Conservation (phyloP, 306 rosid species). For the Coriaria nepalensis region DNA sequence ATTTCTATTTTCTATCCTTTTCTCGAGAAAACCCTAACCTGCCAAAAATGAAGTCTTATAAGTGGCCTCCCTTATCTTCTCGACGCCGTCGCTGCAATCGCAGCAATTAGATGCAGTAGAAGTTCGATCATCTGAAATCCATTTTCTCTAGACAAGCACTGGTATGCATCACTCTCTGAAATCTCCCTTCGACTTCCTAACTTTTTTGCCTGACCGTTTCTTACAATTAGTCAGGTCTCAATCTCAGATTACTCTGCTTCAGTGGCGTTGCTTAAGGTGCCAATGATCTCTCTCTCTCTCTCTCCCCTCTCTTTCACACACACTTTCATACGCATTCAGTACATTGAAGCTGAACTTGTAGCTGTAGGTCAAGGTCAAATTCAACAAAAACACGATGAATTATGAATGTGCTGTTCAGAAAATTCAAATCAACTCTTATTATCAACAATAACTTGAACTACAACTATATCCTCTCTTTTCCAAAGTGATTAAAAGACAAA, state of each 20-base stretch:
- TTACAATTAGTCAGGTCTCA: constrained; percentile 1
- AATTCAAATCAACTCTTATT: background rate
- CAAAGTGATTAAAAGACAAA: too few species aligned
- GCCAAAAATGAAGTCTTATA: constrained; percentile 2
- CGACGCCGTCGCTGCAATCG: constrained; percentile 6
- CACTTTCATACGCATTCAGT: too few species aligned
- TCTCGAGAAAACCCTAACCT: constrained; percentile 24
- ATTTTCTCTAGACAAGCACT: constrained; percentile 1
- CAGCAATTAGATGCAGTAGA: constrained; percentile 2
- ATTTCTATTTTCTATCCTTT: background rate
- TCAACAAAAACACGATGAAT: background rate
- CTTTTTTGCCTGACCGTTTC: background rate
- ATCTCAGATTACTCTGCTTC: background rate
- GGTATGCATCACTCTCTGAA: constrained; percentile 1
- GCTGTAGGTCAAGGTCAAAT: constrained; percentile 5
- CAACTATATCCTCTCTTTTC: too few species aligned
- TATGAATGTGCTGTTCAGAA: background rate
- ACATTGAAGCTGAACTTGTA: background rate
- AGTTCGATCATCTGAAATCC: constrained; percentile 13
- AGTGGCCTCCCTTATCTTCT: constrained; percentile 5
- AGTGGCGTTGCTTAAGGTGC: background rate
- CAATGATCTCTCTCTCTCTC: background rate
- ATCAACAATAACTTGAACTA: background rate
- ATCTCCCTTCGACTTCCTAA: background rate
- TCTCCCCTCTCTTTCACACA: background rate